Conservation (phyloP, 2,329 filamentous ascomycete species). For the Colletotrichum tropicale region DNA sequence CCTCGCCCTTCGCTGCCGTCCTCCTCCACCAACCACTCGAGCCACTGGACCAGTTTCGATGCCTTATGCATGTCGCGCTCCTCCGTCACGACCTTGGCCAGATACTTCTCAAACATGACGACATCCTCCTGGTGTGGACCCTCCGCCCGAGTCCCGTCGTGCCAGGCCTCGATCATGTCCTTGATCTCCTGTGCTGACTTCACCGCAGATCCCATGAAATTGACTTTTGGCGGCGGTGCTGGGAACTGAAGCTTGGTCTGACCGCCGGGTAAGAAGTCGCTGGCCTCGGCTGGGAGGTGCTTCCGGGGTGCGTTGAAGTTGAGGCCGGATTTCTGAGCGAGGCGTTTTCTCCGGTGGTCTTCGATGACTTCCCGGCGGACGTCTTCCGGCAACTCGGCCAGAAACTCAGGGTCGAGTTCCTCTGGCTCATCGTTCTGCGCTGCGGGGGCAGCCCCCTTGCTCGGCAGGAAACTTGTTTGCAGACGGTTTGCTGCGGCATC, state of each 20-base stretch:
- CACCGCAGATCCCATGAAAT: constrained; percentile 48
- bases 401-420: constrained; percentile 72
- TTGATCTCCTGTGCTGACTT: constrained; percentile 66
- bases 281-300: constrained; percentile 20
- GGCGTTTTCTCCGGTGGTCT: constrained; percentile 70
- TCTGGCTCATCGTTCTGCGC: constrained; percentile 39
- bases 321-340: constrained; percentile 61
- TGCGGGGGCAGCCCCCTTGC: constrained; percentile 34
- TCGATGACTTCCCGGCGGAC: constrained; percentile 78
- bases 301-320: constrained; percentile 42
- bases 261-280: constrained; percentile 29
- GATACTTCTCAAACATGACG: constrained; percentile 73
- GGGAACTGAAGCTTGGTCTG: constrained; percentile 54
- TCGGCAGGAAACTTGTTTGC: constrained; percentile 74
- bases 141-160: constrained; percentile 70
- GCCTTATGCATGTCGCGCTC: constrained; percentile 83
- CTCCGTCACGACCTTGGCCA: constrained; percentile 72
- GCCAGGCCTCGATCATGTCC: constrained; percentile 78
- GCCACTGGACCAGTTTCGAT: constrained; percentile 71
- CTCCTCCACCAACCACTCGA: constrained; percentile 60
- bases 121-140: constrained; percentile 84
- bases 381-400: constrained; percentile 83
- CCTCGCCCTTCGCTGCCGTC: constrained; percentile 40
- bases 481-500: constrained; percentile 65
- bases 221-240: constrained; percentile 46